These are phyloP conservation scores for Plantago lanceolata DNA, from an alignment of 305 asterid genomes.

Conservation along the genomic window DNA sequence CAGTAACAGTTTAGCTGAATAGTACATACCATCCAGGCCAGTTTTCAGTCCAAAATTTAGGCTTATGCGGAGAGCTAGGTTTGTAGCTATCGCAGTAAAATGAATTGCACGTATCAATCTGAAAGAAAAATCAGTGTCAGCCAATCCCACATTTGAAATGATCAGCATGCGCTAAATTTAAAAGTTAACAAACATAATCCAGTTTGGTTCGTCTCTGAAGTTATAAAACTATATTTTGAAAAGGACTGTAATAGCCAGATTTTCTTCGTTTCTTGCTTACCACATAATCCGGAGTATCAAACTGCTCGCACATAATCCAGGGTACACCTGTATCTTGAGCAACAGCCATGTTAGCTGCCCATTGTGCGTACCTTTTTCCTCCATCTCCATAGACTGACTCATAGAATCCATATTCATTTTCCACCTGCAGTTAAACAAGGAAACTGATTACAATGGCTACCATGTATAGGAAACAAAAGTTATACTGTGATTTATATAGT, in stretches of 20 bases:
- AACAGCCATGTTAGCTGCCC: constrained; percentile 91
- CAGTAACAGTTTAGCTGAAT: constrained; percentile 11
- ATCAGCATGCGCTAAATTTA: constrained; percentile 9
- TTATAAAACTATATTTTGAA: neutral
- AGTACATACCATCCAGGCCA: constrained; percentile 92
- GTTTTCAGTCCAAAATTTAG: constrained; percentile 91
- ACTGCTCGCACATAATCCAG: constrained; percentile 95
- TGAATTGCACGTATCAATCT: constrained; percentile 92
- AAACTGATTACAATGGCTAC: neutral
- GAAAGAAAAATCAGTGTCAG: constrained; percentile 31
- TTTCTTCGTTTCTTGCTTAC: constrained; percentile 34
- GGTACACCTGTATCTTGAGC: constrained; percentile 86
- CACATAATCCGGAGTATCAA: constrained; percentile 73
- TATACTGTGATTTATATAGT: constrained; percentile 13
- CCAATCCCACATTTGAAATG: constrained; percentile 8
- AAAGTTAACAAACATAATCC: constrained; percentile 10
- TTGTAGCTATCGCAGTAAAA: constrained; percentile 86
- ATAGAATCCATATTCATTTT: constrained; percentile 85
- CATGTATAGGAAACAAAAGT: neutral
- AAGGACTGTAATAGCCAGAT: no score
- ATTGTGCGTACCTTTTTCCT: constrained; percentile 72
- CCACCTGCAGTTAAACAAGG: constrained; percentile 52
- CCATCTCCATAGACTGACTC: constrained; percentile 87
- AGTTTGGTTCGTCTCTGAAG: constrained; percentile 7
- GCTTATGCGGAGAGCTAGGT: constrained; percentile 61